Conservation (phyloP, 192 early-diverging fungal genomes). For the Rhizophagus prolifer region DNA sequence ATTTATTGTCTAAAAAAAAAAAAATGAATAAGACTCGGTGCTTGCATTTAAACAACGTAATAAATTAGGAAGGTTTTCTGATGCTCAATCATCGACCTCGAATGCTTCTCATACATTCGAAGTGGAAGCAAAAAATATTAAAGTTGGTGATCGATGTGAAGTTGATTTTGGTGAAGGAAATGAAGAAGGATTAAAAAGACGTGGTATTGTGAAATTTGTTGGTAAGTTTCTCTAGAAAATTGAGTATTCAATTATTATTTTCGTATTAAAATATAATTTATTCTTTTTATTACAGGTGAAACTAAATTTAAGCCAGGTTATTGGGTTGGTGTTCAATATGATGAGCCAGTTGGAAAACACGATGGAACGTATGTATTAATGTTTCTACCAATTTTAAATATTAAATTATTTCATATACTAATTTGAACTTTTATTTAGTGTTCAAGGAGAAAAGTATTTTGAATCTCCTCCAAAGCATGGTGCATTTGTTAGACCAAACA, state of each 20-base stretch:
- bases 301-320: constrained; percentile 80
- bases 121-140: constrained; percentile 64
- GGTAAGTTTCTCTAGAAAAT: constrained; percentile 43
- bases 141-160: constrained; percentile 81
- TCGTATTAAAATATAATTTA: not conserved
- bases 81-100: constrained; percentile 45
- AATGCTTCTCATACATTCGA: constrained; percentile 48
- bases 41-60: constrained; percentile 87
- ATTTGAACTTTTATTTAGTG: constrained; percentile 36
- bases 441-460: constrained; percentile 80
- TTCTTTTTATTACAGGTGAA: constrained; percentile 40
- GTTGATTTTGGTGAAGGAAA: constrained; percentile 58
- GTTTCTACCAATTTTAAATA: not conserved
- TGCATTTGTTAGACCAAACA: constrained; percentile 87
- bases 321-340: constrained; percentile 95
- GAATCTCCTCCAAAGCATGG: constrained; percentile 71
- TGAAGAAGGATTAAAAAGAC: constrained; percentile 45
- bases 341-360: constrained; percentile 96
- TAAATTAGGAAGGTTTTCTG: constrained; percentile 84
- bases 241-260: not conserved
- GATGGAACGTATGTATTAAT: constrained; percentile 60
- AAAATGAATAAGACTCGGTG: constrained; percentile 78
- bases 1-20: not conserved
- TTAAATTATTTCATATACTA: not conserved
- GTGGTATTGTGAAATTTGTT: constrained; percentile 72